Base-by-base conservation (phyloP, 257 asterid species). In the Fraxinus anomala region DNA sequence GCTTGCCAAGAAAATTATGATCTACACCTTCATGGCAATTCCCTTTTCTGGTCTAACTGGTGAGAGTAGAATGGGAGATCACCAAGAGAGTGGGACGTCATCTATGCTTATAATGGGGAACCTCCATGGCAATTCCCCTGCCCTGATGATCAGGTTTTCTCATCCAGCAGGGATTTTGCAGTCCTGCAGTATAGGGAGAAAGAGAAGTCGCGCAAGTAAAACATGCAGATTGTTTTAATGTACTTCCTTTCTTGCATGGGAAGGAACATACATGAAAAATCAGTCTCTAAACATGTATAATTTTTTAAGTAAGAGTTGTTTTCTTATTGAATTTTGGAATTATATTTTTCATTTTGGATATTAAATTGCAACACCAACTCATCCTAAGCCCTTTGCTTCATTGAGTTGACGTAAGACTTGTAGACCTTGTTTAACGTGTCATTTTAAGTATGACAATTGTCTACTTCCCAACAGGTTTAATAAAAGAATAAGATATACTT, bases 121-220 rank as follows among this genome's bases (percentile, higher is more conserved):
- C 77, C 81, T 65, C 86, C 87, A n/a, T 72, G 74, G 72, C 63
- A 28, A 72, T 65, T 31, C 73, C 78, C 77, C 28, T 82, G 51
- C 65, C 71, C 82, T 40, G 88, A 84, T 66, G 76, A 65, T 78
- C 87, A 79, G 70, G 76, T 85, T 17, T 72, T 83, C 19, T 83
- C 90, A 54, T 84, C 88, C 72, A 76, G 76, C 70, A 83, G 92
- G 81, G 89, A 86, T 47, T 79, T 78, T 85, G 96, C 96, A 77
- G 89, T 91, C 37, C 51, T 89, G 86, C 90, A 93, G 44, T 91
- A 91, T 31, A 91, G 78, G 81, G 93, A 89, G 87, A 91, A 91
- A 77, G 86, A 77, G 86, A 91, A 91, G 89, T 80, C 89, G 12
- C 92, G 93, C 89, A 85, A 73, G 96, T 91, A 82, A 84, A 42